Conservation (phyloP, 2,329 filamentous ascomycete genomes). For the Ampelomyces quisqualis region DNA sequence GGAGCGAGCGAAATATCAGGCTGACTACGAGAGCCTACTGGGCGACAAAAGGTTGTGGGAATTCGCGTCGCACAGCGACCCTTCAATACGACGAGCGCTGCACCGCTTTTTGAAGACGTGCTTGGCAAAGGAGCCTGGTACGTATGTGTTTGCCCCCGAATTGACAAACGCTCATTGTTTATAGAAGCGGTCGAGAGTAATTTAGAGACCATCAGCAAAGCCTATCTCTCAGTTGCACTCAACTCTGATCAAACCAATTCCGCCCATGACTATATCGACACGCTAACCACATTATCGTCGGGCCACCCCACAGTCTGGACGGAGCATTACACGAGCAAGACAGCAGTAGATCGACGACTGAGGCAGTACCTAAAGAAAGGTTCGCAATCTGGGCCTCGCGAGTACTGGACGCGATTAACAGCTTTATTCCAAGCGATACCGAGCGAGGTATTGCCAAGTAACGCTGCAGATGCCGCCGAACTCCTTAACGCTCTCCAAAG, state of each 20-base stretch:
- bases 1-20: constrained; percentile 61
- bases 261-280: constrained; percentile 67
- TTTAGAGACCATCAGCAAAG: constrained; percentile 61
- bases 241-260: constrained; percentile 73
- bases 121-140: constrained; percentile 51
- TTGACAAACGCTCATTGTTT: neutral
- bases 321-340: constrained; percentile 60
- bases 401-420: constrained; percentile 72
- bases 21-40: constrained; percentile 67
- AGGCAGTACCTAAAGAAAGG: constrained; percentile 76
- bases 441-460: constrained; percentile 54
- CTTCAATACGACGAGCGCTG: constrained; percentile 59
- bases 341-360: constrained; percentile 59
- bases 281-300: constrained; percentile 66
- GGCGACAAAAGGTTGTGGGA: constrained; percentile 62
- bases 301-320: constrained; percentile 73
- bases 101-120: constrained; percentile 58
- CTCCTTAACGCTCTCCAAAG: constrained; percentile 68
- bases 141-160: neutral
- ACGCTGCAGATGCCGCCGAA: constrained; percentile 57
- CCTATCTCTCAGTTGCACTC: constrained; percentile 74
- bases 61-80: constrained; percentile 57
- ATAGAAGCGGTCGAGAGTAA: constrained; percentile 38
- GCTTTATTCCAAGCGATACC: constrained; percentile 62
- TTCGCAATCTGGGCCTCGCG: constrained; percentile 71